phyloP scores from a whole-genome alignment of 2,329 filamentous ascomycete species.

The Graphilbum ipis-grandicollis region DNA sequence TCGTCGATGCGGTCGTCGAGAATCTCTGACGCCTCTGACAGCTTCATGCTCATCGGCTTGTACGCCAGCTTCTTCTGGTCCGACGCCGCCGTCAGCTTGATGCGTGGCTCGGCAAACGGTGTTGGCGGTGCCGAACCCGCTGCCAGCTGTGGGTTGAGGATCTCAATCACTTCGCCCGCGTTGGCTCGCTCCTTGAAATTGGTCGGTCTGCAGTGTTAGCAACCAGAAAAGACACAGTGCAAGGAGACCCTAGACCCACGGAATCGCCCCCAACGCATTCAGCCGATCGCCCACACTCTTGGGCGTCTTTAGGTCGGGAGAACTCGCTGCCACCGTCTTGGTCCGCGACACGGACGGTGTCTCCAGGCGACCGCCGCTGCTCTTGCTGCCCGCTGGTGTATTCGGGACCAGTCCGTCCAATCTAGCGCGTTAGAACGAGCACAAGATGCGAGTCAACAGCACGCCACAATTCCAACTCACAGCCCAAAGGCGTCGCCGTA shows the following conservation, averaged over 20 bases:
- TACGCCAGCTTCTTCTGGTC: conserved; percentile 85
- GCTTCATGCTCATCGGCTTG: conserved; percentile 86
- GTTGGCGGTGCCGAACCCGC: conserved; percentile 52
- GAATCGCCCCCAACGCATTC: conserved; percentile 16
- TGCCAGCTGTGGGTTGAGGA: conserved; percentile 60
- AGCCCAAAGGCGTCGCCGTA: conserved; percentile 65
- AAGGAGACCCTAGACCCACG: background rate
- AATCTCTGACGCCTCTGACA: conserved; percentile 81
- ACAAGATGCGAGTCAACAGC: too few relatives aligned
- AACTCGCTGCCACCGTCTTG: too few relatives aligned
- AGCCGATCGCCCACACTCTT: conserved; percentile 21
- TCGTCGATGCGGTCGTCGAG: conserved; percentile 92
- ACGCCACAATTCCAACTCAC: too few relatives aligned
- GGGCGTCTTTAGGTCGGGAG: conserved; percentile 25
- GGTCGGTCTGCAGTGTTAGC: conserved; percentile 29
- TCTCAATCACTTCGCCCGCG: conserved; percentile 65
- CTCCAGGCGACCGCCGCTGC: conserved; percentile 13
- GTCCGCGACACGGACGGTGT: conserved; percentile 29
- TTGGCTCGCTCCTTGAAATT: conserved; percentile 64
- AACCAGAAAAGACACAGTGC: background rate
- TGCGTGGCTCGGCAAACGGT: conserved; percentile 56
- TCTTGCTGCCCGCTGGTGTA: conserved; percentile 29
- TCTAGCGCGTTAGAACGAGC: too few relatives aligned
- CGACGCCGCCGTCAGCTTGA: conserved; percentile 72
- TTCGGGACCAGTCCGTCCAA: conserved; percentile 52